These are phyloP conservation scores for Voacanga thouarsii DNA, from an alignment of 257 asterid genomes.

Conservation along the genomic window DNA sequence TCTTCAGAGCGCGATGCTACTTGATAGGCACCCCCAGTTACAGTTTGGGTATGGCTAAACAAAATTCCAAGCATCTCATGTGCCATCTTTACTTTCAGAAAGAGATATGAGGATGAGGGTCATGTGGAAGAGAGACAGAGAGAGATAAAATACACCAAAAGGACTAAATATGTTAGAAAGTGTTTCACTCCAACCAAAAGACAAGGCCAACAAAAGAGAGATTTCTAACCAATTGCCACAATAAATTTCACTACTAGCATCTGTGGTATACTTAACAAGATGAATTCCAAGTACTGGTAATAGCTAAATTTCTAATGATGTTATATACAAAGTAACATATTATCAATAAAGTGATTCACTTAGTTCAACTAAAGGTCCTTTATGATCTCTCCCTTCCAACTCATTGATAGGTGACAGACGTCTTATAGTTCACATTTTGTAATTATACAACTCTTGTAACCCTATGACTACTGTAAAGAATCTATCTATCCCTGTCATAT, in stretches of 20 bases:
- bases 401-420: background rate
- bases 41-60: constrained; percentile 57
- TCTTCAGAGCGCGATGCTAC: constrained; percentile 59
- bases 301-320: background rate
- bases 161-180: background rate
- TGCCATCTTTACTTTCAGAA: constrained; percentile 65
- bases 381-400: background rate
- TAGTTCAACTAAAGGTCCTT: background rate
- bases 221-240: background rate
- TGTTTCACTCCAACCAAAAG: constrained; percentile 5
- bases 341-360: background rate
- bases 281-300: background rate
- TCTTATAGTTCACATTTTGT: background rate
- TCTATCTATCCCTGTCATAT: background rate
- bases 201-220: background rate
- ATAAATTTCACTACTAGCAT: background rate
- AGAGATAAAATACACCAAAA: background rate
- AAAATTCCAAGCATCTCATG: constrained; percentile 62
- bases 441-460: background rate
- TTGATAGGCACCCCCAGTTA: constrained; percentile 62
- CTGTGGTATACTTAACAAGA: background rate
- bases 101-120: constrained; percentile 6
- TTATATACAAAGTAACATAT: background rate
- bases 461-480: background rate
- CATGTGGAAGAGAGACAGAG: background rate